Percentiles rank a stretch among this genome's conserved stretches.
phyloP scores from a whole-genome alignment of 768 basidiomycete species.

The Pulveroboletus sp. region DNA sequence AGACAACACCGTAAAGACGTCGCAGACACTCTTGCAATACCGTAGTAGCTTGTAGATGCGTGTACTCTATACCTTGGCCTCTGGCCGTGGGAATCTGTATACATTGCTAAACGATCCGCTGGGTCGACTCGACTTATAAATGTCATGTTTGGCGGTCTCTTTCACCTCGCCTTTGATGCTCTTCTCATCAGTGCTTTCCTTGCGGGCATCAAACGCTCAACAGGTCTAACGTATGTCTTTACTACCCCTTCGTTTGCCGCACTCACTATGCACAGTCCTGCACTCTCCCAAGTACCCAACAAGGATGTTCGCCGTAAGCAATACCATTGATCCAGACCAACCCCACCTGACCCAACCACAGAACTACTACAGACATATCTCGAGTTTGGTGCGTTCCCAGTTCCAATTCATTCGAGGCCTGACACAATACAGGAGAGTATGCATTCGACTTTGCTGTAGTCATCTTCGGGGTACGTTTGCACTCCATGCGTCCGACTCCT shows the following conservation, averaged over 20 bases:
- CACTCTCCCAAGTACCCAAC: slow-evolving; percentile 74
- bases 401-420: not conserved
- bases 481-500: not conserved
- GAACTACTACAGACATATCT: slow-evolving; percentile 76
- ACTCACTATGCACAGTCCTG: slow-evolving; percentile 49
- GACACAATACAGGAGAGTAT: slow-evolving; percentile 63
- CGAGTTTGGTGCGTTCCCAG: slow-evolving; percentile 60
- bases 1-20: slow-evolving; percentile 46
- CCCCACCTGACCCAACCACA: slow-evolving; percentile 27
- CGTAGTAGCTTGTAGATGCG: slow-evolving; percentile 17
- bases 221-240: slow-evolving; percentile 75
- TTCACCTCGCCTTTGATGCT: slow-evolving; percentile 76
- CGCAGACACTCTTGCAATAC: slow-evolving; percentile 32
- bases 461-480: slow-evolving; percentile 60
- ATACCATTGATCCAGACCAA: not conserved
- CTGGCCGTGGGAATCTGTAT: slow-evolving; percentile 17
- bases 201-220: slow-evolving; percentile 80
- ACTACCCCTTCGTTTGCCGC: not conserved
- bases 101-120: not conserved
- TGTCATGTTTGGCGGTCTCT: slow-evolving; percentile 34
- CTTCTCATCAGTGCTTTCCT: slow-evolving; percentile 77
- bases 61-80: not conserved
- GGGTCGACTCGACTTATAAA: not conserved
- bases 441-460: slow-evolving; percentile 85
- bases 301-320: slow-evolving; percentile 84